Conservation (phyloP, 257 asterid species). For the Verbena officinalis region DNA sequence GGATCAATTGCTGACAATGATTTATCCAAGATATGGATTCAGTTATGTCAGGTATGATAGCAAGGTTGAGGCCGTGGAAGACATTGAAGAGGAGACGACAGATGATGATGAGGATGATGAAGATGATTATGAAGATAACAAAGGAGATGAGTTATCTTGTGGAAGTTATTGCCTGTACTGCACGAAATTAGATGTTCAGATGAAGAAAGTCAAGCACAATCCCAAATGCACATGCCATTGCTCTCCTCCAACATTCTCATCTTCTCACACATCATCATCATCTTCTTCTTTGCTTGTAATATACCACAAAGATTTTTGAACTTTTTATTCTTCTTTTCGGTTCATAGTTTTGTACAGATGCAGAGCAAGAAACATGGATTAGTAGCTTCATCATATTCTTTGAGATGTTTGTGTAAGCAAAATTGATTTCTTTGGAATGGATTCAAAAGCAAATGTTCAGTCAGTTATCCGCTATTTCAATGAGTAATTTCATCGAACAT, state of each 20-base stretch:
- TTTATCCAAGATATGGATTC: conserved; percentile 54
- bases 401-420: conserved; percentile 23
- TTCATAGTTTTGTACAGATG: conserved; percentile 37
- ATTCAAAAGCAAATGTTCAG: conserved; percentile 17
- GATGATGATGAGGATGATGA: conserved; percentile 48
- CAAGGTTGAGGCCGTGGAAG: conserved; percentile 44
- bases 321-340: conserved; percentile 5
- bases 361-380: conserved; percentile 28
- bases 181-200: conserved; percentile 63
- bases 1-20: conserved; percentile 37
- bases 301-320: conserved; percentile 37
- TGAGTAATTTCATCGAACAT: conserved; percentile 37
- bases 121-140: conserved; percentile 39
- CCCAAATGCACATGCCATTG: conserved; percentile 65
- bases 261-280: conserved; percentile 53
- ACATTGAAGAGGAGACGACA: conserved; percentile 37
- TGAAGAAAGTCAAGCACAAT: conserved; percentile 54
- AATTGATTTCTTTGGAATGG: conserved; percentile 20
- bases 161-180: conserved; percentile 80
- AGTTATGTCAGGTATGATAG: conserved; percentile 53
- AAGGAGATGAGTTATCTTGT: conserved; percentile 28
- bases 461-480: background rate
- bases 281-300: conserved; percentile 52
- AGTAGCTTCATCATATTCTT: conserved; percentile 17
- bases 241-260: conserved; percentile 47